Conservation (phyloP, 2,329 filamentous ascomycete species). For the Epichloe gansuensis region DNA sequence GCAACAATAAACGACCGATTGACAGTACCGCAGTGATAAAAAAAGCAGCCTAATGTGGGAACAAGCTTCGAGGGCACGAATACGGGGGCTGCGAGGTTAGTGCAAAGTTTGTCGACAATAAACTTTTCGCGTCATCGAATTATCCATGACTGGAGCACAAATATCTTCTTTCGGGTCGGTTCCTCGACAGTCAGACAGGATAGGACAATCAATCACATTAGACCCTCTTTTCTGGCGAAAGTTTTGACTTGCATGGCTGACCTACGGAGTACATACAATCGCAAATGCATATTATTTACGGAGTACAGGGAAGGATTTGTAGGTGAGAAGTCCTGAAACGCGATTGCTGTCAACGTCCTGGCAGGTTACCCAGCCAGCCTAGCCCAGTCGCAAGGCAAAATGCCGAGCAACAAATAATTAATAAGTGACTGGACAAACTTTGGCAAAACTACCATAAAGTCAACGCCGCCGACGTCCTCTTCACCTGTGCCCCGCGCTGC, state of each 20-base stretch:
- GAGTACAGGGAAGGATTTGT: neutral
- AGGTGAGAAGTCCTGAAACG: neutral
- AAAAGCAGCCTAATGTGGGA: no score
- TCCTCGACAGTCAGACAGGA: neutral
- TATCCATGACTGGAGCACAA: neutral
- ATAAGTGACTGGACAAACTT: neutral
- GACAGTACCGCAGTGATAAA: no score
- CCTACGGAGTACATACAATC: neutral
- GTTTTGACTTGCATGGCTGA: no score
- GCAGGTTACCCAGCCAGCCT: neutral
- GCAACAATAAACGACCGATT: no score
- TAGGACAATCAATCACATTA: neutral
- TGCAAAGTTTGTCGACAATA: no score
- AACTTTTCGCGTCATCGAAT: neutral
- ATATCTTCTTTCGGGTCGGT: neutral
- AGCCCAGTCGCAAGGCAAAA: neutral
- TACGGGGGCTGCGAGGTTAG: no score
- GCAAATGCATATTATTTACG: neutral
- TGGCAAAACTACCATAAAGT: neutral
- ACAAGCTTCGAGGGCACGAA: no score
- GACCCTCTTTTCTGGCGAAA: neutral
- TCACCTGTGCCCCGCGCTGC: slow-evolving; percentile 2
- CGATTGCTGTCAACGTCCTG: neutral
- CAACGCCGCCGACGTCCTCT: slow-evolving; percentile 5
- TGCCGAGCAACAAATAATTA: neutral